Percentiles rank a stretch among this genome's conserved stretches.
These are phyloP conservation scores for Metahyphopichia silvanorum DNA, from an alignment of 805 yeast genomes.

Conservation along the genomic window DNA sequence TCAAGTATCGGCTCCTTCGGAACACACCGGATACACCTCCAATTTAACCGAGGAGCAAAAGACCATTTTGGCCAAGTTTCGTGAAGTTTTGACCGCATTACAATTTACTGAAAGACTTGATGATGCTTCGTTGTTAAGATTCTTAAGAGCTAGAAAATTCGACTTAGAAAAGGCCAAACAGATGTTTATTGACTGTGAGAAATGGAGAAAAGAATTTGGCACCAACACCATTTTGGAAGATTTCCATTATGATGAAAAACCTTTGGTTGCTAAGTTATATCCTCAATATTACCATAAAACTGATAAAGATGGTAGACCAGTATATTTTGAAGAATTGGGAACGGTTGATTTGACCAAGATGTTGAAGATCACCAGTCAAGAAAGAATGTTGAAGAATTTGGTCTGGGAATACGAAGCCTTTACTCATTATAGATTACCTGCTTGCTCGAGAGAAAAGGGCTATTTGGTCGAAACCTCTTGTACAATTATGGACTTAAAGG, in stretches of 20 bases:
- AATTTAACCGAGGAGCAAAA: slow-evolving; percentile 68
- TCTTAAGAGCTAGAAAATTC: slow-evolving; percentile 93
- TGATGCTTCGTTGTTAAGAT: slow-evolving; percentile 80
- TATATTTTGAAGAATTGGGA: slow-evolving; percentile 92
- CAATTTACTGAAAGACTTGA: slow-evolving; percentile 82
- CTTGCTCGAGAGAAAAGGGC: slow-evolving; percentile 83
- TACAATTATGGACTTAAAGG: slow-evolving; percentile 92
- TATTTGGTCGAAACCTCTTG: slow-evolving; percentile 90
- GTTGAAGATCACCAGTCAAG: slow-evolving; percentile 92
- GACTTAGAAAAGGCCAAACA: slow-evolving; percentile 72
- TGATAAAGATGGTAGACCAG: slow-evolving; percentile 95
- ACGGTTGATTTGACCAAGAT: slow-evolving; percentile 84
- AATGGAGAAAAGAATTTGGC: slow-evolving; percentile 87
- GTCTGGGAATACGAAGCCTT: slow-evolving; percentile 98
- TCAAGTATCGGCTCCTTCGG: slow-evolving; percentile 58
- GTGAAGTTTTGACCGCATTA: slow-evolving; percentile 51
- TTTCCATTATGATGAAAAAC: slow-evolving; percentile 92
- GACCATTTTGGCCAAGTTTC: slow-evolving; percentile 54
- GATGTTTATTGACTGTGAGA: slow-evolving; percentile 86
- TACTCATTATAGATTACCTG: slow-evolving; percentile 80
- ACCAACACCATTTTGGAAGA: slow-evolving; percentile 82
- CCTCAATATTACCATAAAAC: slow-evolving; percentile 98
- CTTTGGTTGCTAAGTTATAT: slow-evolving; percentile 80
- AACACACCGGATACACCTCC: slow-evolving; percentile 78
- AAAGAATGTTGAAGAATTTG: slow-evolving; percentile 91